Evolutionary conservation across 148 eudicot species (phyloP).

Genomic region (Chenopodium suecicum): DNA sequence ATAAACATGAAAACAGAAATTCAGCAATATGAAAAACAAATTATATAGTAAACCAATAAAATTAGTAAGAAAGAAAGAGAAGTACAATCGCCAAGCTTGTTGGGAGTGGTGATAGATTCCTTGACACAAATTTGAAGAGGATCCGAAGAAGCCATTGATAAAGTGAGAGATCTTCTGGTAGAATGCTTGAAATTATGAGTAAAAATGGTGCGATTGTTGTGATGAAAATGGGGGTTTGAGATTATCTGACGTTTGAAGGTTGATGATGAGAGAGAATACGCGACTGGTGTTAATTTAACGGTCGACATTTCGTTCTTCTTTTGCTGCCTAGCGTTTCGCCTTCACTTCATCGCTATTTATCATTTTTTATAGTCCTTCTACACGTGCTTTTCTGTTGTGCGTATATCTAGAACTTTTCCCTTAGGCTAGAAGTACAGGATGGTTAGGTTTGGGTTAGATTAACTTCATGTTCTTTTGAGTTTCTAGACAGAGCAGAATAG

Average conservation of each 20-base stretch:
- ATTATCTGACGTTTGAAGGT: constrained; percentile 39
- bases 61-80: not conserved
- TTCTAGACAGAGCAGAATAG: too few species aligned
- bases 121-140: constrained; percentile 88
- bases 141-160: constrained; percentile 35
- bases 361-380: too few species aligned
- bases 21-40: too few species aligned
- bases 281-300: constrained; percentile 42
- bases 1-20: too few species aligned
- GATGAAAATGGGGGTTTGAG: constrained; percentile 21
- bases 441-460: too few species aligned
- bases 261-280: constrained; percentile 43
- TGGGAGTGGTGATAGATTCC: constrained; percentile 59
- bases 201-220: constrained; percentile 1
- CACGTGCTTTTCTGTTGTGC: too few species aligned
- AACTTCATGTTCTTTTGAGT: too few species aligned
- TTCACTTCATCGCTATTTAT: too few species aligned
- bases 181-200: not conserved
- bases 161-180: constrained; percentile 23
- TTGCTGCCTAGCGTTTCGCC: not conserved
- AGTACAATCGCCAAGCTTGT: constrained; percentile 81
- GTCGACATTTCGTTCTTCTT: constrained; percentile 41
- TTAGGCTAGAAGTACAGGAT: too few species aligned
- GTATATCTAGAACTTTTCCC: too few species aligned
- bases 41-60: too few species aligned